Base-by-base conservation (phyloP, 768 basidiomycete genomes). In the Russula foetens region DNA sequence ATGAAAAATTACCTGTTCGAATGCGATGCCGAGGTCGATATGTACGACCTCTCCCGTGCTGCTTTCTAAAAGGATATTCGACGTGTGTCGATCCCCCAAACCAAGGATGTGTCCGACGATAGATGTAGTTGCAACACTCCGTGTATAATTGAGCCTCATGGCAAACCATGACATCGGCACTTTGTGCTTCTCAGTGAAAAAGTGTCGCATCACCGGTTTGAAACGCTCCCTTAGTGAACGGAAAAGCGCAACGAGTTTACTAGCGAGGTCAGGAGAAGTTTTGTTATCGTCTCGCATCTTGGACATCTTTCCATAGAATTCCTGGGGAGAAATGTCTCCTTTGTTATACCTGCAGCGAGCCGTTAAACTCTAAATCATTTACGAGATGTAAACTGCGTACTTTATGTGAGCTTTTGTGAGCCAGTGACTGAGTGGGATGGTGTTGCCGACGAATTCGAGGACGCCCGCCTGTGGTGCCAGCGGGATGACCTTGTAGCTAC, bases 21-120 rank as follows among this genome's bases (percentile, higher is more conserved):
- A 98, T 0, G 94, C 93, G 60, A 98, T 93, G 1, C 96, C 96
- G 1, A 98, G 77, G 72, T 99, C 96, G 55, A 99, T 99, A 70
- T 97, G 94, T 7, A 98, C 85, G 47, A 95, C 79, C 69, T 98
- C 92, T 17, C 96, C 96, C 9, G 82, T 85, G 28, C 71, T 71
- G 50, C 83, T 82, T 71, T 98, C 94, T 47, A 98, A 76, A 47
- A 99, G 77, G 67, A 99, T 96, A 72, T 99, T 99, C 45, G 88
- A 87, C 7, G 81, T 80, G 70, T 99, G 96, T 14, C 96, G 82
- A 70, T 99, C 96, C 0, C 96, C 96, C 1, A 99, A 77, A 8
- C 96, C 96, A 21, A 98, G 75, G 45, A 97, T 77, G 67, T 96
- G 89, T 0, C 96, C 97, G 19, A 97, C 91, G 59, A 98, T 97